These are phyloP conservation scores for Luffa acutangula DNA, from an alignment of 306 rosid species.

Conservation along the genomic window DNA sequence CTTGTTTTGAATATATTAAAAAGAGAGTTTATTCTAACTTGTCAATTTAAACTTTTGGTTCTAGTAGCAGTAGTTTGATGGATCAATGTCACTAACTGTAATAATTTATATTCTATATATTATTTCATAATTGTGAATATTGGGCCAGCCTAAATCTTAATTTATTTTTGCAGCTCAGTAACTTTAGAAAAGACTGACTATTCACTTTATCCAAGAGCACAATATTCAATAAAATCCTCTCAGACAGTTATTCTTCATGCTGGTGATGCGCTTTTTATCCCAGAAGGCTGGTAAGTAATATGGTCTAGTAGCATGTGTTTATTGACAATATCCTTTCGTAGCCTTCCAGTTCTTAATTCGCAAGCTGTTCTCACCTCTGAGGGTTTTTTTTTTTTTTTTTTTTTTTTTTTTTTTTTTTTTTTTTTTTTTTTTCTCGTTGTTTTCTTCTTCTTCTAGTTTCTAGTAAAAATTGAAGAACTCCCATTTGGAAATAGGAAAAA, in stretches of 20 bases:
- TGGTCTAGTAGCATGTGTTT: slow-evolving; percentile 17
- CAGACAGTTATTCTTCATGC: slow-evolving; percentile 70
- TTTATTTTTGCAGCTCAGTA: slow-evolving; percentile 49
- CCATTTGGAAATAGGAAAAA: background rate
- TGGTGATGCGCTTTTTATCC: slow-evolving; percentile 92
- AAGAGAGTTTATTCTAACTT: background rate
- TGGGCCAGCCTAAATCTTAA: background rate
- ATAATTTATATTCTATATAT: background rate
- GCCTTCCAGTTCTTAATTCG: background rate
- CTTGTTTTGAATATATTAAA: background rate
- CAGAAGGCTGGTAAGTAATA: slow-evolving; percentile 99
- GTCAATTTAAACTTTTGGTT: background rate
- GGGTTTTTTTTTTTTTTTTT: background rate
- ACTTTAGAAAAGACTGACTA: slow-evolving; percentile 65
- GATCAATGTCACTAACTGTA: background rate
- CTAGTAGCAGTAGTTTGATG: background rate
- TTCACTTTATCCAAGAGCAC: slow-evolving; percentile 70
- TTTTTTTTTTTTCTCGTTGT: too few species aligned
- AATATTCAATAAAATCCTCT: slow-evolving; percentile 39
- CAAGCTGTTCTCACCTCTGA: background rate
- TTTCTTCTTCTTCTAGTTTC: background rate
- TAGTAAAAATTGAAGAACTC: background rate
- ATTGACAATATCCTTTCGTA: background rate
- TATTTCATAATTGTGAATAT: background rate
- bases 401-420: too few species aligned